Evolutionary conservation across 805 yeast species (phyloP).

Genomic region (Wickerhamomyces canadensis): DNA sequence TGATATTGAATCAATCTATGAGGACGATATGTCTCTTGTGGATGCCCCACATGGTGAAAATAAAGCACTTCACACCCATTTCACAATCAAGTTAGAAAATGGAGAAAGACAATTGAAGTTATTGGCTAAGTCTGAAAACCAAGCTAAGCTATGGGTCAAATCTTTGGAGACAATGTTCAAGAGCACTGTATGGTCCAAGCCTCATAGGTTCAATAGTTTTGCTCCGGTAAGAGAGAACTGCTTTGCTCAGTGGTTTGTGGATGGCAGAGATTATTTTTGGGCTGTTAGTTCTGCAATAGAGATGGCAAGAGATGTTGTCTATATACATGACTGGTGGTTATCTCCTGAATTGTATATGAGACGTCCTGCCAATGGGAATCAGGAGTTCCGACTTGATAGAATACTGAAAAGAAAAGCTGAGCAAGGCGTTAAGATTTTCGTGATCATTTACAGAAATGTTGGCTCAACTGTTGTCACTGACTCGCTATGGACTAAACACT

Average conservation of each 20-base stretch:
- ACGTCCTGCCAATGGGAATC: conserved; percentile 93
- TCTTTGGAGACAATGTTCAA: conserved; percentile 67
- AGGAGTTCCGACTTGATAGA: conserved; percentile 88
- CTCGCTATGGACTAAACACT: conserved; percentile 91
- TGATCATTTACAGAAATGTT: conserved; percentile 89
- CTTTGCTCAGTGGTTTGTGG: conserved; percentile 95
- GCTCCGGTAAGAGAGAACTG: conserved; percentile 86
- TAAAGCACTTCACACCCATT: conserved; percentile 41
- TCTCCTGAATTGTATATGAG: conserved; percentile 90
- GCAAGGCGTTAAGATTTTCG: conserved; percentile 90
- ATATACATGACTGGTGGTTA: conserved; percentile 98
- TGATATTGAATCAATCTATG: conserved; percentile 29
- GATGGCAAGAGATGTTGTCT: conserved; percentile 90
- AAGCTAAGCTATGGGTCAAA: conserved; percentile 67
- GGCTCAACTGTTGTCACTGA: conserved; percentile 92
- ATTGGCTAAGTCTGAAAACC: conserved; percentile 59
- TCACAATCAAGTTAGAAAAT: conserved; percentile 57
- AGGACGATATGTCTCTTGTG: conserved; percentile 25
- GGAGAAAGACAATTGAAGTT: conserved; percentile 74
- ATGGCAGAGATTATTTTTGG: conserved; percentile 95
- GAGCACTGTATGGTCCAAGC: conserved; percentile 65
- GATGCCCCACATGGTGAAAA: conserved; percentile 12
- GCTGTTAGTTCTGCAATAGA: conserved; percentile 88
- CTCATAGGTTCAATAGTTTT: conserved; percentile 79
- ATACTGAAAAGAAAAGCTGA: conserved; percentile 84